Base-by-base conservation (phyloP, 1,284 basidiomycete species). In the Puccinia hordei region DNA sequence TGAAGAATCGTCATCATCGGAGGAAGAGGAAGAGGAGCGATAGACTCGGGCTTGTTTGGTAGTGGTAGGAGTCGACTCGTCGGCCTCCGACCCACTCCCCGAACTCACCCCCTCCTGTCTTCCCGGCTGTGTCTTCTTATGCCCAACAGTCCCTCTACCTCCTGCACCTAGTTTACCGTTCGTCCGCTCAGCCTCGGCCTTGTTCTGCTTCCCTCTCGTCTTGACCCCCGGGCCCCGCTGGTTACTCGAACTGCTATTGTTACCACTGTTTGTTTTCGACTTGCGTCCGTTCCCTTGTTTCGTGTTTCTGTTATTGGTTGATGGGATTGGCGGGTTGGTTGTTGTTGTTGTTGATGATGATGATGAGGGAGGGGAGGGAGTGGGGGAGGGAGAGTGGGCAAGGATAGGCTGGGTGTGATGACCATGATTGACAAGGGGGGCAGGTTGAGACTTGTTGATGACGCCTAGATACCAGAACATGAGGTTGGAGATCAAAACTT, bases 391-490 rank as follows among this genome's bases (percentile, higher is more conserved):
- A 2, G 53, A 55, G 22, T 46, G 30, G 6, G 30, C 13, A 2
- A 35, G 38, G 17, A 17, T 53, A 19, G 73, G 24, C 30, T 74
- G 69, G 3, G 27, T 30, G 17, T 15, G 10, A 35, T 55, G 10
- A 51, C 15, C 15, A 9, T 55, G 27, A 72, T 72, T 55, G 12
- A 33, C 46, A 27, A 33, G 19, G 33, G 69, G 46, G 33, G 69
- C 30, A 10, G 51, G 22, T 55, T 72, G 73, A 27, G 87, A 85
- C 46, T 88, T 94, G 86, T 98, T 98, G 87, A 99, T 97, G 82
- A 99, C 90, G n/a, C 94, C 93, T 55, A 99, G 89, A 86, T 99
- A 99, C 96, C 96, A 99, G 88, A 99, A 99, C 83, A 84, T 84
- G 44, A 99, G 88, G 86, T 99, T 99, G 84, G 94, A 97, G 86